Base-by-base conservation (phyloP, 169 alveolate genomes). In the Eimeria acervulina region DNA sequence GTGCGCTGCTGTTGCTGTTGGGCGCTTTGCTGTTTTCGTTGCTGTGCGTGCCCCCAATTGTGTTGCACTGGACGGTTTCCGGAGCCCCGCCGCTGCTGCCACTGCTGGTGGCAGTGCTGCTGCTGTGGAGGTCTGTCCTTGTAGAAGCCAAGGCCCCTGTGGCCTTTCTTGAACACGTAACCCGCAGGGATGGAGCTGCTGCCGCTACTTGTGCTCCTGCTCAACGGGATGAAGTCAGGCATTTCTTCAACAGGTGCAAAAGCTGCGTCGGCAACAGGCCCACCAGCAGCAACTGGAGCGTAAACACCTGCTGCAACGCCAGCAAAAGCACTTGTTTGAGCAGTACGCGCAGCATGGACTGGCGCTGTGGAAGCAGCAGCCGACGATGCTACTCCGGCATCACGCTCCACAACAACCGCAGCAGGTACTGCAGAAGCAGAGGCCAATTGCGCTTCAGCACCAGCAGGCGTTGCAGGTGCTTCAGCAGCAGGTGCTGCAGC, bases 151-250 rank as follows among this genome's bases (percentile, higher is more conserved):
- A 78, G 63, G 61, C 89, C 66, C 66, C 12, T 78, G 36, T 19
- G 89, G 42, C 89, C 89, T 10, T 1, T 40, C 66, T 78, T 78
- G 38, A 78, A 78, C 40, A 78, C 89, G 33, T 78, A 78, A 19
- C 61, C 89, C 0, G 33, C 40, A 44, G 89, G 89, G 36, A 78
- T 78, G 52, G 59, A n/a, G 26, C 84, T 74, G 84, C 84, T 72
- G 47, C 47, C 84, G 40, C 26, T 78, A 42, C 31, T 42, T 36
- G 38, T 63, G 89, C 89, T 38, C 31, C 84, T 36, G 44, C 52
- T 38, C 52, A 52, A 78, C 2, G 89, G 89, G 61, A 78, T 78
- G 40, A 78, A 78, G 40, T 78, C 89, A 40, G 89, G 89, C 89
- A 72, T 38, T 38, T 36, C 47, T 17, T 19, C 52, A 36, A 23